phyloP scores from a whole-genome alignment of 2,329 filamentous ascomycete genomes.

The Epichloe sp. region DNA sequence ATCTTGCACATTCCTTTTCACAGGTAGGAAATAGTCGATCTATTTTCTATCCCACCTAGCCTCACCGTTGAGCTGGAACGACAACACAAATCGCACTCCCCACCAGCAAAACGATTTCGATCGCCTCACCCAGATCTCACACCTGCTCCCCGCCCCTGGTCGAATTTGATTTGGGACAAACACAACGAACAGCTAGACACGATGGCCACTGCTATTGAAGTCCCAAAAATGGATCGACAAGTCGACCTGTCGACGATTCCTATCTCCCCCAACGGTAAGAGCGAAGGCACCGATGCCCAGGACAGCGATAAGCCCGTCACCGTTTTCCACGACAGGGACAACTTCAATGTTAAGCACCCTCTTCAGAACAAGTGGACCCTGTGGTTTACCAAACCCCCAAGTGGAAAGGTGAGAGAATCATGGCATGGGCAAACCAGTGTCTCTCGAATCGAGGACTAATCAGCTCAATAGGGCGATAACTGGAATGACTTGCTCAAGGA shows the following conservation, averaged over 20 bases:
- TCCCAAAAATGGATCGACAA: slow-evolving; percentile 33
- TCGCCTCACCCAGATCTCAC: slow-evolving; percentile 11
- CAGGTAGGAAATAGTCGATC: slow-evolving; percentile 16
- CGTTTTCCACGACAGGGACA: slow-evolving; percentile 95
- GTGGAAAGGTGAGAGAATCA: slow-evolving; percentile 58
- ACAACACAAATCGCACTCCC: neutral
- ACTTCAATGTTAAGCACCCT: slow-evolving; percentile 99
- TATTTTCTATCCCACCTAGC: slow-evolving; percentile 10
- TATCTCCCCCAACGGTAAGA: slow-evolving; percentile 48
- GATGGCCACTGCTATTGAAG: slow-evolving; percentile 24
- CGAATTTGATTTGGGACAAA: slow-evolving; percentile 2
- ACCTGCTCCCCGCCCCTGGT: slow-evolving; percentile 9
- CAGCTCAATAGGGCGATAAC: slow-evolving; percentile 66
- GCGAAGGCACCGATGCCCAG: slow-evolving; percentile 34
- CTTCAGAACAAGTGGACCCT: slow-evolving; percentile 96
- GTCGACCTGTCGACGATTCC: slow-evolving; percentile 57
- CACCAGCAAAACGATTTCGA: slow-evolving; percentile 4
- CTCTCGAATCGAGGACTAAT: neutral
- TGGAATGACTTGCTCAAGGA: slow-evolving; percentile 98
- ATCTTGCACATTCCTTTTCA: slow-evolving; percentile 6
- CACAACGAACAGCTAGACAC: slow-evolving; percentile 7
- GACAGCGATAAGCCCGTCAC: slow-evolving; percentile 58
- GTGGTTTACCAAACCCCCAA: slow-evolving; percentile 98
- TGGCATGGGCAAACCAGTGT: neutral
- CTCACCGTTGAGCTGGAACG: too few species aligned